Conservation (phyloP, 805 yeast genomes). For the Starmera dryadoides region DNA sequence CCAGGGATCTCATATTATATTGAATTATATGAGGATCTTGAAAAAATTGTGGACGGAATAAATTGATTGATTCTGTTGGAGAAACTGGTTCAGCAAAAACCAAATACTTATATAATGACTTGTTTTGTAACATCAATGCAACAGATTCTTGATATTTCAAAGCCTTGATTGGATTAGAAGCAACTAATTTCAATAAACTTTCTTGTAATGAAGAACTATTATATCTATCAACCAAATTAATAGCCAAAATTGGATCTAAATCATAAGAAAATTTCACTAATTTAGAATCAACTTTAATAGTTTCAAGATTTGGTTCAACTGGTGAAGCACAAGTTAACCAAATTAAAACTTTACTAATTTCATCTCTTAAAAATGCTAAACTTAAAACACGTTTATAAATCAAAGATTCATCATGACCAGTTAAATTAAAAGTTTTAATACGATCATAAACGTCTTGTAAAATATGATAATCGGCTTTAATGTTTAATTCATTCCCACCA, state of each 20-base stretch:
- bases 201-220: conserved; percentile 28
- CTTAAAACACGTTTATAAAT: conserved; percentile 48
- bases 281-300: conserved; percentile 27
- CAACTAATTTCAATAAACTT: conserved; percentile 37
- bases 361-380: conserved; percentile 64
- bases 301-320: conserved; percentile 21
- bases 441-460: conserved; percentile 41
- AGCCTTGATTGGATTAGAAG: conserved; percentile 52
- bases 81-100: conserved; percentile 42
- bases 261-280: conserved; percentile 51
- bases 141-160: conserved; percentile 52
- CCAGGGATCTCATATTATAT: conserved; percentile 85
- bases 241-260: conserved; percentile 66
- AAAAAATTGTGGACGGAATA: conserved; percentile 71
- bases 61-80: conserved; percentile 79
- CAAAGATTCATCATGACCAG: conserved; percentile 12
- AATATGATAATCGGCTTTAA: conserved; percentile 58
- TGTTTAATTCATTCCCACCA: conserved; percentile 73
- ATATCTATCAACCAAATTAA: conserved; percentile 58
- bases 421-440: conserved; percentile 4
- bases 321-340: conserved; percentile 54
- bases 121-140: conserved; percentile 34
- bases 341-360: conserved; percentile 59
- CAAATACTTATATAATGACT: conserved; percentile 10
- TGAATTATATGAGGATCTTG: conserved; percentile 65